Base-by-base conservation (phyloP, 768 basidiomycete genomes). In the Pisolithus microcarpus region DNA sequence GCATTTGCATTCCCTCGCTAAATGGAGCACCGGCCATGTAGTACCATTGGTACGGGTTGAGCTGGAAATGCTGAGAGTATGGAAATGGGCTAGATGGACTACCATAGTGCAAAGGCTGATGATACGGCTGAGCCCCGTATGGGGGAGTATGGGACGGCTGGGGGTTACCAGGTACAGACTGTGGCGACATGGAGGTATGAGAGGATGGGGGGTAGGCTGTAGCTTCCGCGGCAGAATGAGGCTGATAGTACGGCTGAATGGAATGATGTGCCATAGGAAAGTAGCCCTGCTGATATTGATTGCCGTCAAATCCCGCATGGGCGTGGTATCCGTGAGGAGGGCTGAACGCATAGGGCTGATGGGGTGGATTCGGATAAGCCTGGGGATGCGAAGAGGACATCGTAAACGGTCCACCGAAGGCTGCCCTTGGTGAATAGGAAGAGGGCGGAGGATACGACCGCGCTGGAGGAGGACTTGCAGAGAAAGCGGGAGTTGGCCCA, bases 41-140 rank as follows among this genome's bases (percentile, higher is more conserved):
- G 54, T 80, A 81, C 72, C 75, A 82, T 78, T 63, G 71, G 61
- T 72, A 75, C 38, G 72, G 65, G 1, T 70, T 61, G 6, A 65
- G 54, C 0, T 68, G 65, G 44, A 70, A 73, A 0, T 67, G 60
- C 7, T 68, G 71, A 0, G 70, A 57, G 53, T 73, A 77, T 11
- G 64, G 38, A 56, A 72, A 78, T 51, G 38, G 67, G 56, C 42
- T 63, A 53, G 34, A 65, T 54, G 47, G 65, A 60, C 64, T 65
- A 31, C 68, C 37, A 52, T 65, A 70, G 3, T 53, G 58, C 23
- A 60, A 42, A 26, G 49, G 46, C 28, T 34, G 42, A 42, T 52
- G 42, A 42, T 52, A 55, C 9, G 43, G 56, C 23, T 64, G 47
- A 56, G 56, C 43, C 54, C 57, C 38, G 40, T 60, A 70, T 59